These are phyloP conservation scores for Aspergillus sp. DNA, from an alignment of 2,329 filamentous ascomycete genomes.

Conservation along the genomic window DNA sequence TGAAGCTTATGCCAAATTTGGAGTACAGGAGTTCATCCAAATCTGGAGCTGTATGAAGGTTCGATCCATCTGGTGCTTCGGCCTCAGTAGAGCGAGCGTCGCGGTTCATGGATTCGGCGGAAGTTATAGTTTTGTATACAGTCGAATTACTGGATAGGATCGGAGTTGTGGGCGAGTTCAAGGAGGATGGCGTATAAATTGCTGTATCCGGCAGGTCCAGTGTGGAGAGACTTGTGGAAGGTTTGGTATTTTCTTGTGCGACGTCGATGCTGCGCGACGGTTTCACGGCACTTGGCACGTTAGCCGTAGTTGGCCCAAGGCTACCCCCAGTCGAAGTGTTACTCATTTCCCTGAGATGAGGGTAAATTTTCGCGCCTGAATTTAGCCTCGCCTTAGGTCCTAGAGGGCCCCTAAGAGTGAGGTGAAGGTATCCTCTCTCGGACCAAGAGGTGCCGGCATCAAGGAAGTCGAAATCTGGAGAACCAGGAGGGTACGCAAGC, in stretches of 20 bases:
- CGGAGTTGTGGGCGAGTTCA: not conserved
- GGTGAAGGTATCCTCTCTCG: constrained; percentile 17
- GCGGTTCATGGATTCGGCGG: not conserved
- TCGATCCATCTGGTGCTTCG: not conserved
- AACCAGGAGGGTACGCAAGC: constrained; percentile 30
- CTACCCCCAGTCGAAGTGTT: not conserved
- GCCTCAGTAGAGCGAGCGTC: not conserved
- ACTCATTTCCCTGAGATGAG: not conserved
- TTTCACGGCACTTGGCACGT: not conserved
- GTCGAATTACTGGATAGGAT: not conserved
- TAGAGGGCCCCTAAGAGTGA: constrained; percentile 21
- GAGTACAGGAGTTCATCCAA: constrained; percentile 16
- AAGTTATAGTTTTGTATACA: too few relatives aligned
- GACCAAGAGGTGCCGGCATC: constrained; percentile 3
- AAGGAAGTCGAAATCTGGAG: constrained; percentile 27
- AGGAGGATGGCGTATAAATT: not conserved
- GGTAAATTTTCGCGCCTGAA: not conserved
- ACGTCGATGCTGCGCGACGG: not conserved
- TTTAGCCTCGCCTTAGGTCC: not conserved
- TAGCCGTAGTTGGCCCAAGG: not conserved
- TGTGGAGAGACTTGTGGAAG: not conserved
- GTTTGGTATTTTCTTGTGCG: not conserved
- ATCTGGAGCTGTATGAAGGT: not conserved
- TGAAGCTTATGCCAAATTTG: constrained; percentile 27
- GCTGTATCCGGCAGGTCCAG: not conserved